Conservation (phyloP, 2,329 filamentous ascomycete genomes). For the Fusarium luffae region DNA sequence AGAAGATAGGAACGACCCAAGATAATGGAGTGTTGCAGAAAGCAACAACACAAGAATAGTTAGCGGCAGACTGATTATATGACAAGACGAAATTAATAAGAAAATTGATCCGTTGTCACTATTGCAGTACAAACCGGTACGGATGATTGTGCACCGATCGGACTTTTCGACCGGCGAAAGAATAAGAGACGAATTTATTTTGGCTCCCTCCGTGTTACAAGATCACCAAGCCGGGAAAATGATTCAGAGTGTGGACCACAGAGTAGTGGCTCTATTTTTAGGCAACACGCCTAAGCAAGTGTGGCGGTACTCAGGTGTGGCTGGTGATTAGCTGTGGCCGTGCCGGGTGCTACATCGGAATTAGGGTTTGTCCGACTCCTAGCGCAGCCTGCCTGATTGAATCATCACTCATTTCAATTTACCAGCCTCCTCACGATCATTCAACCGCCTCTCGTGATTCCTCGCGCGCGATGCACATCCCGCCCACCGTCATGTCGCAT, state of each 20-base stretch:
- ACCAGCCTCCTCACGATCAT: background rate
- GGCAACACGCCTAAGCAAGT: background rate
- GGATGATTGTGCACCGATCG: background rate
- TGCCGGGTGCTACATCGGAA: no score
- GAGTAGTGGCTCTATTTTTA: background rate
- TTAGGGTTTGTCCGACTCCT: background rate
- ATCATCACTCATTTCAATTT: background rate
- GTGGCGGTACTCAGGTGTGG: background rate
- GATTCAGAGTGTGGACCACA: no score
- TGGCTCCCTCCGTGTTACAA: background rate
- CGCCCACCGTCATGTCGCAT: background rate
- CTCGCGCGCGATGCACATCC: background rate
- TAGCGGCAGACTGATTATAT: background rate
- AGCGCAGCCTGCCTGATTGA: background rate
- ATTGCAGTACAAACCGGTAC: background rate
- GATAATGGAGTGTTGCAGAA: background rate
- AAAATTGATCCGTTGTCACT: background rate
- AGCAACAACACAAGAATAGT: background rate
- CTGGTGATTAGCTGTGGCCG: background rate
- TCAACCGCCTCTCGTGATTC: background rate
- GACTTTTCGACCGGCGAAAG: background rate
- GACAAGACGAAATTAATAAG: no score
- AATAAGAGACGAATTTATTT: background rate
- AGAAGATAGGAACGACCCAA: background rate
- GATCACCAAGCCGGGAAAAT: no score